Base-by-base conservation (phyloP, 768 basidiomycete species). In the Amanita subjunquillea region DNA sequence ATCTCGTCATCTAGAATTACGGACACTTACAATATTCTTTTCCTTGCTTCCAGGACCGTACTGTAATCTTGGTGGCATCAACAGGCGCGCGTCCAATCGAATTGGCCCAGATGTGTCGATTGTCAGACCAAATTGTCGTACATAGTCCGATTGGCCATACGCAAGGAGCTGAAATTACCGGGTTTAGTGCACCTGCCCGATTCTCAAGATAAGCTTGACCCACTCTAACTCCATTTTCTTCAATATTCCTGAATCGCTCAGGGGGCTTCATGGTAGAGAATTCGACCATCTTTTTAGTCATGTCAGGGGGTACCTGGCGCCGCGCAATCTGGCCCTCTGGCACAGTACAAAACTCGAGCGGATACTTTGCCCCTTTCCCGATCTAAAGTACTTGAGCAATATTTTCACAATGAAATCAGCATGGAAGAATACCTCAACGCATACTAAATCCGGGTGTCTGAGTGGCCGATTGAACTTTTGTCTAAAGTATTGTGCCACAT, bases 121-220 rank as follows among this genome's bases (percentile, higher is more conserved):
- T 0, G 64, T 48, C 75, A 91, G 75, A 7, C 85, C 85, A 55
- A 91, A 91, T 55, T 77, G 70, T 15, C 75, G 72, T 43, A 88
- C 75, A 53, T 87, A 89, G 51, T 86, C 76, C 0, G 84, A 87
- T 59, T 84, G 81, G 0, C 82, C 82, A 55, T 85, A 86, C 41
- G 75, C 69, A 37, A 86, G 70, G 13, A 78, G 70, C 78, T 82
- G 48, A 1, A 41, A 37, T 4, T 17, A 22, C 25, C 23, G 23
- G 2, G 8, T 17, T 34, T 2, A 51, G 10, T 41, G 25, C 13
- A 20, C 5, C 47, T 29, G 9, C 32, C 17, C 40, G 12, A 43
- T 25, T 4, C n/a, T 45, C 13, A 17, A 23, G 44, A 50, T 10
- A 46, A 34, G 9, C 30, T 48, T 32, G 6, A 54, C 54, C 9